These are phyloP conservation scores for Neurospora sp. DNA, from an alignment of 2,329 filamentous ascomycete genomes.

Conservation along the genomic window DNA sequence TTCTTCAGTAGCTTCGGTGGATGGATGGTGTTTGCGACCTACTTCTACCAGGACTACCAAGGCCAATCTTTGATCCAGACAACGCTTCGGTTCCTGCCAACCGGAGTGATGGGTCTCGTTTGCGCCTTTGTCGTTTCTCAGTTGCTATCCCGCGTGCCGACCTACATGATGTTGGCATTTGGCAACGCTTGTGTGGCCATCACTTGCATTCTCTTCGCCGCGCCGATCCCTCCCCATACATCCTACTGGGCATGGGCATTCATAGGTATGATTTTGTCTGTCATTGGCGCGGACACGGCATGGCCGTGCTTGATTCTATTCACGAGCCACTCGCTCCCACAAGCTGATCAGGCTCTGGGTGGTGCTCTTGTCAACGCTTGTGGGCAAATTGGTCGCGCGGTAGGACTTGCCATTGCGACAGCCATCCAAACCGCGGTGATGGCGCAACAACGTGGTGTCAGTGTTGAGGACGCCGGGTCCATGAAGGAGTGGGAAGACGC, in stretches of 20 bases:
- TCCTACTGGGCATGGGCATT: conserved; percentile 61
- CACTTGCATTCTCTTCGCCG: conserved; percentile 51
- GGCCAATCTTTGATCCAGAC: conserved; percentile 53
- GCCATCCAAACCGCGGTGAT: conserved; percentile 55
- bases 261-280: conserved; percentile 54
- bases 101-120: conserved; percentile 49
- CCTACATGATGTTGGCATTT: conserved; percentile 46
- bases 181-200: conserved; percentile 47
- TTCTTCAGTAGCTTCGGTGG: conserved; percentile 63
- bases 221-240: conserved; percentile 49
- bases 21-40: conserved; percentile 57
- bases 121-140: conserved; percentile 46
- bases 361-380: conserved; percentile 60
- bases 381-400: conserved; percentile 53
- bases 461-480: conserved; percentile 33
- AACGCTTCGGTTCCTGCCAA: conserved; percentile 59
- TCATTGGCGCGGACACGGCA: conserved; percentile 57
- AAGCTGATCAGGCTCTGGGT: conserved; percentile 56
- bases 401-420: conserved; percentile 57
- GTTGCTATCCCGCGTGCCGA: conserved; percentile 48
- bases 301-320: conserved; percentile 59
- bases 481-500: conserved; percentile 34
- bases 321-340: conserved; percentile 51
- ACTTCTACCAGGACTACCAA: conserved; percentile 61
- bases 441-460: conserved; percentile 34